Base-by-base conservation (phyloP, 2,329 filamentous ascomycete genomes). In the Aureobasidium lini region DNA sequence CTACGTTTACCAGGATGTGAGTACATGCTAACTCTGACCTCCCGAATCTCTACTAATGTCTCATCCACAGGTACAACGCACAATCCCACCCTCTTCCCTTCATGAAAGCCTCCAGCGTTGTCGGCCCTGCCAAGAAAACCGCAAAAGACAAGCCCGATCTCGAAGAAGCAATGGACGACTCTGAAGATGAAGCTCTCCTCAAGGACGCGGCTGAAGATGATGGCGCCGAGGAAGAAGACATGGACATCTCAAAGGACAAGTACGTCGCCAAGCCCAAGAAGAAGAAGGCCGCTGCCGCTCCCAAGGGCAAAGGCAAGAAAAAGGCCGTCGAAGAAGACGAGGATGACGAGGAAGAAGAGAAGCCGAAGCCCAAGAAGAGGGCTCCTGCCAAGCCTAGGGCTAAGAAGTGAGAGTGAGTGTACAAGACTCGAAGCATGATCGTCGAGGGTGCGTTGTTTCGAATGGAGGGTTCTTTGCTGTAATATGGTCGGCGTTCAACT, bases 161-260 rank as follows among this genome's bases (percentile, higher is more conserved):
- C 34, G 94, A 99, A 75, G 94, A 99, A 74, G 94, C 92, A 1
- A 87, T 99, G 57, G 92, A 97, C 50, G 93, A 95, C 66, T 91
- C 90, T 5, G 93, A 84, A 44, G 86, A 72, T 13, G 75, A 76
- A 48, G 70, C 73, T 5, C 64, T 75, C 5, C 73, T 76, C 44
- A 75, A 73, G 28, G 69, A 71, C 49, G 74, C 84, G 1, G 54
- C 34, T 4, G 75, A 75, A 15, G 75, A 78, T 48, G 78, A 69
- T 57, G 65, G 64, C 32, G 87, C 90, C 7, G 88, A 91, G 57
- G 77, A 85, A 4, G 87, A 90, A 11, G 88, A 91, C 57, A 76
- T 85, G n/a, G 90, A 95, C 70, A 72, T 97, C 54, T 90, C 88
- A 69, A 95, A 93, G 70, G 94, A 99, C 75, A 97, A 96, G 73